These are phyloP conservation scores for Rhodotorula babjevae DNA, from an alignment of 768 basidiomycete genomes.

Conservation along the genomic window DNA sequence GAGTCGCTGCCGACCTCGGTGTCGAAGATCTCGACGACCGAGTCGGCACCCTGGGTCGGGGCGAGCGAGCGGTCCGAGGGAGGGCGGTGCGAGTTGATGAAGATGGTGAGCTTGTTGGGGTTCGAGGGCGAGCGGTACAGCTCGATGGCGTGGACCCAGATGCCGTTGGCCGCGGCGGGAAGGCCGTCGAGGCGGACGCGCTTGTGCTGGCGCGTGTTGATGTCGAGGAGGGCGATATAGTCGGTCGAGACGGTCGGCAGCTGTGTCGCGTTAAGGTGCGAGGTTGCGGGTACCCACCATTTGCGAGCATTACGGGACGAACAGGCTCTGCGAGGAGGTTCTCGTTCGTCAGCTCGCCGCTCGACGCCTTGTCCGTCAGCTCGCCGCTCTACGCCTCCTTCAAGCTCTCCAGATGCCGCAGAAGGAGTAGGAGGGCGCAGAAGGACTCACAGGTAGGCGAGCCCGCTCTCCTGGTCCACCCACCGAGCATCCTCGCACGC, in stretches of 20 bases:
- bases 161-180: constrained; percentile 19
- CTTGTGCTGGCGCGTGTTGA: neutral
- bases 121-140: constrained; percentile 54
- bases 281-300: constrained; percentile 15
- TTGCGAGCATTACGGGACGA: neutral
- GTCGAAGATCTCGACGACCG: constrained; percentile 65
- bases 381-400: too few species aligned
- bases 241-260: constrained; percentile 8
- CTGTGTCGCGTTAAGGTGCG: constrained; percentile 11
- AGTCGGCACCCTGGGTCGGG: constrained; percentile 60
- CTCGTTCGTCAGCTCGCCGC: too few species aligned
- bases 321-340: constrained; percentile 2
- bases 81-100: constrained; percentile 66
- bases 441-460: constrained; percentile 21
- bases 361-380: too few species aligned
- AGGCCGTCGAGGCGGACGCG: constrained; percentile 18
- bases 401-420: too few species aligned
- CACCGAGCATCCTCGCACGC: constrained; percentile 25
- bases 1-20: constrained; percentile 52
- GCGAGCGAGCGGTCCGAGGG: constrained; percentile 51
- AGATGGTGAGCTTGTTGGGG: constrained; percentile 57
- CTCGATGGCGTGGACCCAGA: constrained; percentile 62
- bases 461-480: constrained; percentile 11
- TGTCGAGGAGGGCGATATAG: constrained; percentile 21
- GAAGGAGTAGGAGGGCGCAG: neutral